Conservation (phyloP, 768 basidiomycete species). For the Cystobasidium ongulense region DNA sequence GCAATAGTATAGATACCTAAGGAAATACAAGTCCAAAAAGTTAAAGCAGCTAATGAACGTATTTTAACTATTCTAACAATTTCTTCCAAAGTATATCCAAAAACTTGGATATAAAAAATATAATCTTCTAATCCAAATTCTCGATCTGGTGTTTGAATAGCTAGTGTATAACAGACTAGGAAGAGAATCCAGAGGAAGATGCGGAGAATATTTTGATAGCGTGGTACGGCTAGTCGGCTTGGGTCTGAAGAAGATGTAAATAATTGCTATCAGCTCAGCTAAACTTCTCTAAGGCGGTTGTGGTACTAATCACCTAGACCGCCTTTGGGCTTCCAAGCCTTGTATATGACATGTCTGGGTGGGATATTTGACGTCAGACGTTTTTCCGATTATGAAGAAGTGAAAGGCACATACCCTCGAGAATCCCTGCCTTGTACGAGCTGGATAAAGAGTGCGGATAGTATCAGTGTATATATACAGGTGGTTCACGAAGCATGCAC, state of each 20-base stretch:
- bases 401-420: not conserved
- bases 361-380: not conserved
- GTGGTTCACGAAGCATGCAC: not conserved
- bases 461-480: not conserved
- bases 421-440: conserved; percentile 38
- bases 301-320: conserved; percentile 34
- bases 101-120: conserved; percentile 38
- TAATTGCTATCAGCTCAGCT: not conserved
- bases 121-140: conserved; percentile 37
- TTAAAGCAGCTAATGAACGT: conserved; percentile 27
- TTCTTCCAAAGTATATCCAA: conserved; percentile 40
- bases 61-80: conserved; percentile 34
- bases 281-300: not conserved
- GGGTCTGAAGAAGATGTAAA: conserved; percentile 13
- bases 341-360: conserved; percentile 33
- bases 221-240: conserved; percentile 37
- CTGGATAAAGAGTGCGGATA: not conserved
- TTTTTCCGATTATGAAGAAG: too few relatives aligned
- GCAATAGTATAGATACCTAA: conserved; percentile 38
- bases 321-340: not conserved
- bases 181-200: conserved; percentile 41
- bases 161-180: conserved; percentile 38
- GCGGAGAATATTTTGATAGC: conserved; percentile 42
- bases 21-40: conserved; percentile 39
- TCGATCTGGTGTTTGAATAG: conserved; percentile 41